phyloP scores from a whole-genome alignment of 257 asterid species.

The Verbascum thapsus region DNA sequence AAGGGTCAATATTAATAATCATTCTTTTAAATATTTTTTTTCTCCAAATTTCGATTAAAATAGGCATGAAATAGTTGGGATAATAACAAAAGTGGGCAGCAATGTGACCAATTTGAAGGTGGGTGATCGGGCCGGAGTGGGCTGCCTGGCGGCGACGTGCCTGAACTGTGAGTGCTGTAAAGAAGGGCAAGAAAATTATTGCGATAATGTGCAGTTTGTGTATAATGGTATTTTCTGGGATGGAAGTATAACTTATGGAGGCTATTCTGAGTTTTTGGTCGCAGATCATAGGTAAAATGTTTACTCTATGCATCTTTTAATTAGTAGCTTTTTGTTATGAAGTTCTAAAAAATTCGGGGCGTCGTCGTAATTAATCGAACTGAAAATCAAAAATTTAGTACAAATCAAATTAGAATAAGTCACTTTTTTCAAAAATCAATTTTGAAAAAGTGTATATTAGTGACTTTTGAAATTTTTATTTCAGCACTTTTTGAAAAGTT shows the following conservation, averaged over 20 bases:
- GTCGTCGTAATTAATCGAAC: too few relatives aligned
- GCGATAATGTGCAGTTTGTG: slow-evolving; percentile 65
- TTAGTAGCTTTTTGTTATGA: too few relatives aligned
- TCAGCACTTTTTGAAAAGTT: too few relatives aligned
- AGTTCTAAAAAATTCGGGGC: too few relatives aligned
- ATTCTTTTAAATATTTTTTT: not conserved
- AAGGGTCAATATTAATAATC: not conserved
- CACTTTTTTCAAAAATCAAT: too few relatives aligned
- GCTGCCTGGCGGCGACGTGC: slow-evolving; percentile 86
- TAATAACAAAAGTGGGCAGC: slow-evolving; percentile 71
- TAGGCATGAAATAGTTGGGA: slow-evolving; percentile 88
- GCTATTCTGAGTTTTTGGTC: slow-evolving; percentile 72
- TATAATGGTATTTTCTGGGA: slow-evolving; percentile 92
- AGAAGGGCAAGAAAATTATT: slow-evolving; percentile 71
- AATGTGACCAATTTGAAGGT: slow-evolving; percentile 62
- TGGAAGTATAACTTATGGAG: slow-evolving; percentile 88
- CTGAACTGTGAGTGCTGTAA: slow-evolving; percentile 69
- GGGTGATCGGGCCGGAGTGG: slow-evolving; percentile 84
- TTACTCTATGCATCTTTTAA: too few relatives aligned
- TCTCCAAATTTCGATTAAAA: not conserved
- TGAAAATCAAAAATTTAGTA: too few relatives aligned
- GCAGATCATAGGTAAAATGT: slow-evolving; percentile 55
- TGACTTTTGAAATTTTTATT: too few relatives aligned
- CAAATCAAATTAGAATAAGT: too few relatives aligned
- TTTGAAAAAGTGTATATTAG: too few relatives aligned